A percentile compares a stretch with the other conserved stretches of the same genome.
phyloP scores from a whole-genome alignment of 2,329 filamentous ascomycete genomes.

The Fusarium acutatum region DNA sequence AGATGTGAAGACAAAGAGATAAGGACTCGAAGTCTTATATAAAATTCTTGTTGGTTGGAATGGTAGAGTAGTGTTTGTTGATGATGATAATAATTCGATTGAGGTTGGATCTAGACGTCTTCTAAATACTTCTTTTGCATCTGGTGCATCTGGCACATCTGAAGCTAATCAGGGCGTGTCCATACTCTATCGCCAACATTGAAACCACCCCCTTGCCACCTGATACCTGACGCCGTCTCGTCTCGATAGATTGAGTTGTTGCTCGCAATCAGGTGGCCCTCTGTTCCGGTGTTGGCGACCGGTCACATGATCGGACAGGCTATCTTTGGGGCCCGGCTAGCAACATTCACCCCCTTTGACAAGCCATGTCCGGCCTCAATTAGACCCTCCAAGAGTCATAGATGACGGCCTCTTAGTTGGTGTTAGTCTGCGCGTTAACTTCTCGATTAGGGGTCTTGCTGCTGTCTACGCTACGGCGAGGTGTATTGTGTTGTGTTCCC shows the following conservation, averaged over 20 bases:
- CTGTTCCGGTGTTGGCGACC: slow-evolving; percentile 11
- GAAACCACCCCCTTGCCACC: slow-evolving; percentile 30
- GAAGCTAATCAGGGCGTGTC: slow-evolving; percentile 27
- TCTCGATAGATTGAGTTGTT: slow-evolving; percentile 30
- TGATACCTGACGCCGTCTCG: slow-evolving; percentile 24
- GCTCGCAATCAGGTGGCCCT: slow-evolving; percentile 31
- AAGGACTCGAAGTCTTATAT: slow-evolving; percentile 20
- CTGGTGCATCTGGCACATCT: slow-evolving; percentile 11
- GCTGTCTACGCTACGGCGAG: neutral
- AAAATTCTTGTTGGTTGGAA: slow-evolving; percentile 9
- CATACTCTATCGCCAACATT: slow-evolving; percentile 5
- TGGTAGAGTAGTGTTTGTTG: slow-evolving; percentile 21
- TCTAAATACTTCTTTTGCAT: slow-evolving; percentile 31
- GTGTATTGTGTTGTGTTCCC: slow-evolving; percentile 8
- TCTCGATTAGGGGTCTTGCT: slow-evolving; percentile 4
- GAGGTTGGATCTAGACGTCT: slow-evolving; percentile 30
- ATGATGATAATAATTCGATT: slow-evolving; percentile 21
- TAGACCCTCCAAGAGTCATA: slow-evolving; percentile 24
- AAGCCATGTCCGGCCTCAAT: slow-evolving; percentile 31
- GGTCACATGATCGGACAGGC: slow-evolving; percentile 30
- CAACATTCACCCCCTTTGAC: slow-evolving; percentile 20
- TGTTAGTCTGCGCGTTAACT: neutral
- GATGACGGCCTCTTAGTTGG: slow-evolving; percentile 14
- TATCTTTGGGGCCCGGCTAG: slow-evolving; percentile 30
- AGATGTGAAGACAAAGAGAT: neutral